These are phyloP conservation scores for Oryza australiensis DNA, from an alignment of 176 grass and related monocot genomes.

Conservation along the genomic window DNA sequence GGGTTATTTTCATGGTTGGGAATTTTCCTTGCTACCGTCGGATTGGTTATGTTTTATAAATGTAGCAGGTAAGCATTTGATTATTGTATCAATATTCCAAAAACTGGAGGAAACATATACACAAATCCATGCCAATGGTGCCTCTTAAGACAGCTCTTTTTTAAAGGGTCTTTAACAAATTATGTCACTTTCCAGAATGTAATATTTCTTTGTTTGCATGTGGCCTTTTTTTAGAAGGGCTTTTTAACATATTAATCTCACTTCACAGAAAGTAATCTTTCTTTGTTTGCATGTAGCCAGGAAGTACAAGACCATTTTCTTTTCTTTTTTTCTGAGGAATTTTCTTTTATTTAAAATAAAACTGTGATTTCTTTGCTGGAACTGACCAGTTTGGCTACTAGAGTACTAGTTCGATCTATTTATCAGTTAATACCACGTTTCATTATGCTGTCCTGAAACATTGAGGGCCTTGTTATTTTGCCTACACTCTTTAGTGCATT, in stretches of 20 bases:
- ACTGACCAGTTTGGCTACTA: background rate
- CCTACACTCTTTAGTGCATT: background rate
- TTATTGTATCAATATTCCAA: constrained; percentile 4
- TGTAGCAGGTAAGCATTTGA: constrained; percentile 79
- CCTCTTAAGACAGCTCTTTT: background rate
- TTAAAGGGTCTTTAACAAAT: background rate
- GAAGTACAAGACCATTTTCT: background rate
- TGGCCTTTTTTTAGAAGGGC: background rate
- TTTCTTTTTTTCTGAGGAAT: too few species aligned
- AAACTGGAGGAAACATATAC: background rate
- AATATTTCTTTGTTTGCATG: background rate
- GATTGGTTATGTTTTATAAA: constrained; percentile 89
- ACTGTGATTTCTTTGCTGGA: background rate
- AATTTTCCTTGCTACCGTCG: constrained; percentile 61
- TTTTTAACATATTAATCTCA: constrained; percentile 15
- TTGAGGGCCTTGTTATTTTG: background rate
- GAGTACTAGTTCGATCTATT: background rate
- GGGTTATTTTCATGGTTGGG: constrained; percentile 78
- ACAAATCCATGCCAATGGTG: background rate
- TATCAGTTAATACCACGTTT: constrained; percentile 3
- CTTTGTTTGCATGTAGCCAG: background rate
- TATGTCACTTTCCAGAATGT: background rate
- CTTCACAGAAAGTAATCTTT: background rate
- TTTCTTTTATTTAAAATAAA: background rate
- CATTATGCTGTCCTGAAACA: background rate